phyloP scores from a whole-genome alignment of 116 monocot genomes.

The Posidonia oceanica region DNA sequence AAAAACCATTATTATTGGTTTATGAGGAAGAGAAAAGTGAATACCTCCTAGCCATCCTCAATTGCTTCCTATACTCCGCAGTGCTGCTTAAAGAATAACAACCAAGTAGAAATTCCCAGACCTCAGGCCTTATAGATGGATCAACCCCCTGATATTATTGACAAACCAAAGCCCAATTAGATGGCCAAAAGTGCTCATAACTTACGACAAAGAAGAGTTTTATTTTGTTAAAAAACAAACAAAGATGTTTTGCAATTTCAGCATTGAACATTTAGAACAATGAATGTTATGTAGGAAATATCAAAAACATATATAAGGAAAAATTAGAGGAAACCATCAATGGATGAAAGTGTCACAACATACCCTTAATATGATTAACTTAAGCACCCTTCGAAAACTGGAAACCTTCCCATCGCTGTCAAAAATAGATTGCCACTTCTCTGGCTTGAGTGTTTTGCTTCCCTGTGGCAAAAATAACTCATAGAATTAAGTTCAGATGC shows the following conservation, averaged over 20 bases:
- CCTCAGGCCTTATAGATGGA: conserved; percentile 86
- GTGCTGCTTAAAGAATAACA: conserved; percentile 83
- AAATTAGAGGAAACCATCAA: background rate
- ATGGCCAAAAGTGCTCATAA: background rate
- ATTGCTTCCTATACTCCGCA: conserved; percentile 54
- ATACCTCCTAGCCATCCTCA: conserved; percentile 79
- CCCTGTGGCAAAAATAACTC: conserved; percentile 29
- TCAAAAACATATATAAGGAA: background rate
- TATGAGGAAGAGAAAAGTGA: conserved; percentile 6
- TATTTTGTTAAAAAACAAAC: too few species aligned
- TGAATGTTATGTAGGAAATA: background rate
- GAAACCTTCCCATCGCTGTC: conserved; percentile 71
- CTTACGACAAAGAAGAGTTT: background rate
- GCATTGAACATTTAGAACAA: background rate
- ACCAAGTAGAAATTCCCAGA: conserved; percentile 99
- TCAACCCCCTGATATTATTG: conserved; percentile 73
- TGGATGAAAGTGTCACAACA: background rate
- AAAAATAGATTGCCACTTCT: conserved; percentile 87
- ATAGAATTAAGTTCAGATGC: background rate
- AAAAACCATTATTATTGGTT: background rate
- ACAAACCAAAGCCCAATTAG: conserved; percentile 3
- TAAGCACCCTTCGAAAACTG: conserved; percentile 76
- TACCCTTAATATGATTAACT: conserved; percentile 15
- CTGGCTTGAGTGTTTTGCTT: conserved; percentile 88
- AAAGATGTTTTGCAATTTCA: background rate